These are phyloP conservation scores for Phytophthora sojae DNA, from an alignment of 352 stramenopile genomes.

Conservation along the genomic window DNA sequence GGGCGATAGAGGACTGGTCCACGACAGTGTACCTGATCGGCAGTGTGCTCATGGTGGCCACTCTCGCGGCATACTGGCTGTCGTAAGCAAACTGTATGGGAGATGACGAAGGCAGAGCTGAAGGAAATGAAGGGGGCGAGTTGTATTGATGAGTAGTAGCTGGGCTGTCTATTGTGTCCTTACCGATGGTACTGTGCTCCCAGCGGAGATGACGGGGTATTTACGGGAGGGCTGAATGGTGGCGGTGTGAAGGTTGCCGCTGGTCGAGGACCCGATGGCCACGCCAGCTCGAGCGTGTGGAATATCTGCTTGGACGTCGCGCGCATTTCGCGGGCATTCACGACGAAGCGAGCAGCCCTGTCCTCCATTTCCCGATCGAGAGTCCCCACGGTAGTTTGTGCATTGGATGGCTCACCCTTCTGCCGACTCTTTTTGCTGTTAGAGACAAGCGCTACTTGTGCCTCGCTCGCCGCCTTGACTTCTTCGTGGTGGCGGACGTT, in stretches of 20 bases:
- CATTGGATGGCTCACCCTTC: conserved; percentile 15
- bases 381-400: conserved; percentile 36
- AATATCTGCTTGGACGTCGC: conserved; percentile 46
- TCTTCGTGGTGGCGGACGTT: conserved; percentile 49
- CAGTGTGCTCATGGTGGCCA: conserved; percentile 47
- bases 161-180: conserved; percentile 1
- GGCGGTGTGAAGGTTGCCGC: conserved; percentile 35
- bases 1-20: conserved; percentile 51
- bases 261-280: conserved; percentile 19
- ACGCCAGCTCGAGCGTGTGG: conserved; percentile 49
- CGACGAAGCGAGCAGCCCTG: conserved; percentile 47
- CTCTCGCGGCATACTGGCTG: conserved; percentile 57
- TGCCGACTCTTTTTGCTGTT: conserved; percentile 28
- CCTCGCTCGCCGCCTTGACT: conserved; percentile 24
- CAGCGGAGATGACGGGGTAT: conserved; percentile 13
- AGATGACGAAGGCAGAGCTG: not conserved
- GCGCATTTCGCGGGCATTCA: conserved; percentile 49
- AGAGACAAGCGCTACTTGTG: conserved; percentile 15
- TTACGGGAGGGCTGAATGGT: conserved; percentile 35
- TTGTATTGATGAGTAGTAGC: conserved; percentile 14
- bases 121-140: conserved; percentile 19
- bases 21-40: conserved; percentile 49
- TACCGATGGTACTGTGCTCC: conserved; percentile 17
- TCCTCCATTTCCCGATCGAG: conserved; percentile 62
- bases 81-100: conserved; percentile 40